Evolutionary conservation across 2,329 filamentous ascomycete genomes (phyloP), one percentile per base, ranked within the genome.

Genomic region (Mycocentrospora acerina): DNA sequence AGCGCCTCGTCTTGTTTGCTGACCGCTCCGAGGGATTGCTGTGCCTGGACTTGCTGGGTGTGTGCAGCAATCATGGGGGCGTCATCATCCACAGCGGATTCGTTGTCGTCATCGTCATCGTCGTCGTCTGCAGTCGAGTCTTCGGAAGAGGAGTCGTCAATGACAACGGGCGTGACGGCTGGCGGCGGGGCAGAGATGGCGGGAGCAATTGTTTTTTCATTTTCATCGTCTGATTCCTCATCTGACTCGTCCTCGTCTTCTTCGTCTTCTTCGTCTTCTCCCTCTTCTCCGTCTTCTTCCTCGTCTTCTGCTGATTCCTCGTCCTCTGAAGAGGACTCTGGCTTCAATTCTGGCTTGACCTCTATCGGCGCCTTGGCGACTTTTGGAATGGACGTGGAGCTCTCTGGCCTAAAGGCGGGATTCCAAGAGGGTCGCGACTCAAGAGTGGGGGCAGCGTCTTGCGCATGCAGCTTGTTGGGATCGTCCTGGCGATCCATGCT

Each of bases 391-490:
- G 24, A 18, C 43, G 38, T 26, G 48, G 34, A 22, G 37, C 36
- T 51, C 40, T 78, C 71, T 25, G 72, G 71, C 55, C 75, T 67
- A 44, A 77, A 60, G 14, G 78, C 77, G 29, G 78, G 77, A 67
- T 81, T 76, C 79, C 78, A 81, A 14, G 72, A 71, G 37, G 70
- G 36, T 11, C 48, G 37, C 14, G 51, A 29, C 3, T 51, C 40
- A 19, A 51, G 35, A 13, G 55, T 38, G 34, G 54, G 44, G 13
- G 48, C 44, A 41, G 54, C 57, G 28, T 50, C 51, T 49, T 59
- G 67, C 32, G 69, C 69, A 55, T 66, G 66, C 32, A 66, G 64
- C 50, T 67, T 70, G 53, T 71, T 64, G 40, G 68, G 67, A 15
- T 51, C 64, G 46, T 57, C 57, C 19, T 66, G 61, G 48, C 58